These are phyloP conservation scores for Cercospora sp. DNA, from an alignment of 2,329 filamentous ascomycete genomes.

Conservation along the genomic window DNA sequence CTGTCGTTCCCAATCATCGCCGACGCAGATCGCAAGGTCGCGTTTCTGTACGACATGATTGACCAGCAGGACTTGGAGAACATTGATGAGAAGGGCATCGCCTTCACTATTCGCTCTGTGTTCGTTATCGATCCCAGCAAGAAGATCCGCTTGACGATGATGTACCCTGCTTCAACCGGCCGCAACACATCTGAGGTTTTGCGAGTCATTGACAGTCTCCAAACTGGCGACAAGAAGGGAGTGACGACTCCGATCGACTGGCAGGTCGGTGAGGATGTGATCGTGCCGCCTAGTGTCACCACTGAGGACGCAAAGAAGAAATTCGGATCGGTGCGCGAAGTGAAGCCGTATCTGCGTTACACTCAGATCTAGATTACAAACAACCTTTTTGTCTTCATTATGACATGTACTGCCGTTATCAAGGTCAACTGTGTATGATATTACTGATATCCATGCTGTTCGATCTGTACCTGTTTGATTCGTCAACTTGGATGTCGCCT, in stretches of 20 bases:
- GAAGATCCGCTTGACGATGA: constrained; percentile 88
- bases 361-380: constrained; percentile 49
- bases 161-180: constrained; percentile 88
- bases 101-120: constrained; percentile 91
- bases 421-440: constrained; percentile 1
- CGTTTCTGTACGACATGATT: constrained; percentile 53
- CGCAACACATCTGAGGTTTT: constrained; percentile 59
- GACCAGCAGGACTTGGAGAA: constrained; percentile 40
- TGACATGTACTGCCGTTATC: not conserved
- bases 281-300: constrained; percentile 79
- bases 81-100: constrained; percentile 55
- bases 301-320: constrained; percentile 84
- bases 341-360: constrained; percentile 71
- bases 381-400: not conserved
- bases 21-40: constrained; percentile 51
- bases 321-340: constrained; percentile 70
- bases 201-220: constrained; percentile 59
- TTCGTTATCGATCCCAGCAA: constrained; percentile 94
- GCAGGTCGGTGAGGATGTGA: constrained; percentile 85
- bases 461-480: constrained; percentile 8
- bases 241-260: constrained; percentile 74
- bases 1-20: constrained; percentile 54
- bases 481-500: constrained; percentile 4
- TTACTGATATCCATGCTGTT: constrained; percentile 11
- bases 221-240: constrained; percentile 78